A percentile compares a stretch with the other conserved stretches of the same genome.
These are phyloP conservation scores for Clonostachys solani DNA, from an alignment of 2,329 filamentous ascomycete genomes.

Conservation along the genomic window DNA sequence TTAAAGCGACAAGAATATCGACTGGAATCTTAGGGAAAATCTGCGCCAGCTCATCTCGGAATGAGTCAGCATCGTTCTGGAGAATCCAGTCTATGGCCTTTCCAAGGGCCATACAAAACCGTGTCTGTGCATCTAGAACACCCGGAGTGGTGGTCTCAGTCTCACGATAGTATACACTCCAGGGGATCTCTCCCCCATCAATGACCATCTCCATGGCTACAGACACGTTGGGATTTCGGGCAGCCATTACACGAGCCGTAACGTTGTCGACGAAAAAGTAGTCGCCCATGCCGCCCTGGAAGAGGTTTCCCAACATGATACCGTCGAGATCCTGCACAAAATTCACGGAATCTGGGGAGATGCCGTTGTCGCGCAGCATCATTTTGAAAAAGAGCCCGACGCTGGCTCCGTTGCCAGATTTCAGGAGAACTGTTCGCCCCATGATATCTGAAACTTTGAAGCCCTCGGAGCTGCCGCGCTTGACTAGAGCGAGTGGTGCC, in stretches of 20 bases:
- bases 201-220: neutral
- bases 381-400: neutral
- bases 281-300: neutral
- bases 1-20: neutral
- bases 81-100: neutral
- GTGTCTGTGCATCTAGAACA: neutral
- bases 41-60: neutral
- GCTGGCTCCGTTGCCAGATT: neutral
- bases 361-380: neutral
- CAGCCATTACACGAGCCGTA: neutral
- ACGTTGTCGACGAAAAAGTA: neutral
- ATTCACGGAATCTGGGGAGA: neutral
- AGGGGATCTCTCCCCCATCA: neutral
- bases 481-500: neutral
- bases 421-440: neutral
- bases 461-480: neutral
- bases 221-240: neutral
- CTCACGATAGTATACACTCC: constrained; percentile 1
- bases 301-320: neutral
- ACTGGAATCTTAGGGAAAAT: neutral
- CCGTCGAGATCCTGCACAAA: neutral
- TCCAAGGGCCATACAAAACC: neutral
- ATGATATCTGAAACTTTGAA: neutral
- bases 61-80: neutral
- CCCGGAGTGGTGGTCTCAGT: neutral